Base-by-base conservation (phyloP, 208 protist genomes). In the Leishmania tropica region DNA sequence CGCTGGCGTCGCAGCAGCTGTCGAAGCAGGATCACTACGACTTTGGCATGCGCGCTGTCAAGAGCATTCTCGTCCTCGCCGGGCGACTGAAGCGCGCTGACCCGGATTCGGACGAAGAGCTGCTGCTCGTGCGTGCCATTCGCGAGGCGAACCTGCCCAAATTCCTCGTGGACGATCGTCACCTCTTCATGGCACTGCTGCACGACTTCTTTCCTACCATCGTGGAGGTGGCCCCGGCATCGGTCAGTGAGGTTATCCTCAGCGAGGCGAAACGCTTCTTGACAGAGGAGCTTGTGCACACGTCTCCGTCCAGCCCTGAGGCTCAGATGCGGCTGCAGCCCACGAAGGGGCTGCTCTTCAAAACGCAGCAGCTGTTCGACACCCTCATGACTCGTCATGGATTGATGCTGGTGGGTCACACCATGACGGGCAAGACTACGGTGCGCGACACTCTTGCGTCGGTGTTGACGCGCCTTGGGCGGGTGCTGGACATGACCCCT, bases 11-110 rank as follows among this genome's bases (percentile, higher is more conserved):
- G 48, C 96, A 99, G 87, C 96, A 99, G 90, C 92, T 99, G 79
- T 98, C 95, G n/a, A 98, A 98, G 89, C 95, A 98, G 84, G 93
- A 97, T 81, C 97, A 99, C 90, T 99, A 99, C 85, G 98, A 99
- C 81, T 99, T 98, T 82, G 97, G 96, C 82, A 98, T 99, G 92
- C 97, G 98, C 83, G 95, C 97, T 15, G 93, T 99, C 64, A 99
- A 99, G 87, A 96, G 95, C 51, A 98, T 99, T 90, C 89, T 99
- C 56, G 93, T 98, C 37, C 89, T 99, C 56, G 98, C 98, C 15
- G 98, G 98, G 45, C 90, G 88, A 15, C 88, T 97, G 48, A 98
- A 99, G 88, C 92, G 96, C 21, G 86, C 88, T 28, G 86, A 97
- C 73, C 94, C 95, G 35, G 91, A 98, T 51, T 80, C 90, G 10